These are phyloP conservation scores for Metschnikowia proteae DNA, from an alignment of 805 yeast genomes.

Conservation along the genomic window DNA sequence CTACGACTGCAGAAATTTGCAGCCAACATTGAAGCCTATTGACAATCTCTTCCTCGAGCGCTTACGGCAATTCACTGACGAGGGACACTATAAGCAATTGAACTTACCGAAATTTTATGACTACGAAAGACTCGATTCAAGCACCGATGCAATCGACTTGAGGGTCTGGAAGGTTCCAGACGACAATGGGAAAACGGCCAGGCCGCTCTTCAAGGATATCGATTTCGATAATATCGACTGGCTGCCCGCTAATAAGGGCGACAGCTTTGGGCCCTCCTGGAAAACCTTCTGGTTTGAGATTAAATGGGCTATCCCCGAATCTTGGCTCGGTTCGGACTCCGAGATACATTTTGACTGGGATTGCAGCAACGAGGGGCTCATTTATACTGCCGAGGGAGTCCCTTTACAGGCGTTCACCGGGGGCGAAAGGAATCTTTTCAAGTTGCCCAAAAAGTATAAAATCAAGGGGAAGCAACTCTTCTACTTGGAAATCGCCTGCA, in stretches of 20 bases:
- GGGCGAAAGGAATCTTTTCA: slow-evolving; percentile 75
- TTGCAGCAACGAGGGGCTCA: slow-evolving; percentile 78
- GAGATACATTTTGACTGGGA: slow-evolving; percentile 77
- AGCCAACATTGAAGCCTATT: slow-evolving; percentile 73
- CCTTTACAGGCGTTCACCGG: slow-evolving; percentile 85
- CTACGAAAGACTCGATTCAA: slow-evolving; percentile 48
- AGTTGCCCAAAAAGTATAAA: slow-evolving; percentile 46
- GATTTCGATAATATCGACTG: slow-evolving; percentile 48
- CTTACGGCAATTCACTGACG: slow-evolving; percentile 70
- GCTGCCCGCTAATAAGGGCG: slow-evolving; percentile 62
- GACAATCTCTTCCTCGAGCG: slow-evolving; percentile 70
- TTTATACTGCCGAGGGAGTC: slow-evolving; percentile 61
- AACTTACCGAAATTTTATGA: slow-evolving; percentile 84
- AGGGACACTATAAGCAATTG: slow-evolving; percentile 69
- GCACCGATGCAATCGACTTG: slow-evolving; percentile 46
- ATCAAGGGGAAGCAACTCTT: slow-evolving; percentile 56
- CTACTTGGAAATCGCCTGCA: slow-evolving; percentile 87
- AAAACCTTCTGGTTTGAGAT: slow-evolving; percentile 91
- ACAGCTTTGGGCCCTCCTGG: slow-evolving; percentile 93
- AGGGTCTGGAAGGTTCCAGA: slow-evolving; percentile 73
- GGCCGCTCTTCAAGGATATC: slow-evolving; percentile 60
- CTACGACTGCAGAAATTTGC: slow-evolving; percentile 24
- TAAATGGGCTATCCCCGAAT: slow-evolving; percentile 56
- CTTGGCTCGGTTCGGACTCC: slow-evolving; percentile 45
- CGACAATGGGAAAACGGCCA: slow-evolving; percentile 42